These are phyloP conservation scores for Pichia pseudocactophila DNA, from an alignment of 805 yeast species.

Conservation along the genomic window DNA sequence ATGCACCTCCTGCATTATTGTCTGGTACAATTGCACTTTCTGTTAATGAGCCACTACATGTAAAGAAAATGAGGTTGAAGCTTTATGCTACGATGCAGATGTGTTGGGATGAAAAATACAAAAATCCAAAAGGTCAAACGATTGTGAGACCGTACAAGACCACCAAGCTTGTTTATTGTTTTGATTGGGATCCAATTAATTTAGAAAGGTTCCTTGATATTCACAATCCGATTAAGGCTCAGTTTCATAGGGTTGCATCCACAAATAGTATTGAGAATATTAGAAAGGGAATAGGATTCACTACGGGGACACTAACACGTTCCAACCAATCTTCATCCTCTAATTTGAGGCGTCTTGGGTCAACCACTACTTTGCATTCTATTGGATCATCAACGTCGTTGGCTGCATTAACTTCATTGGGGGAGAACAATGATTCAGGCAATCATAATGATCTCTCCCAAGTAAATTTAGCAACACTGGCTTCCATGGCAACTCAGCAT, in stretches of 20 bases:
- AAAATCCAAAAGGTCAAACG: slow-evolving; percentile 35
- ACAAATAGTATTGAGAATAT: slow-evolving; percentile 6
- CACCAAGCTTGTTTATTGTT: slow-evolving; percentile 62
- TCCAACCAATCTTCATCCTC: slow-evolving; percentile 35
- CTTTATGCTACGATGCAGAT: slow-evolving; percentile 60
- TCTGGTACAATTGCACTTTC: slow-evolving; percentile 74
- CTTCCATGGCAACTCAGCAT: slow-evolving; percentile 3
- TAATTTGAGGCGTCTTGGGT: slow-evolving; percentile 31
- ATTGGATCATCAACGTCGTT: slow-evolving; percentile 10
- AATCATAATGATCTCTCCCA: slow-evolving; percentile 20
- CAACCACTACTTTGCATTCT: slow-evolving; percentile 20
- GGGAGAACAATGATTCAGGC: slow-evolving; percentile 26
- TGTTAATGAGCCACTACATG: slow-evolving; percentile 62
- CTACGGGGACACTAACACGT: slow-evolving; percentile 25
- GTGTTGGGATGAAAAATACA: slow-evolving; percentile 50
- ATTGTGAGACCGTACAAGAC: slow-evolving; percentile 38
- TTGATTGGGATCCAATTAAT: slow-evolving; percentile 66
- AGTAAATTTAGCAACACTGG: slow-evolving; percentile 14
- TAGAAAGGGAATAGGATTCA: slow-evolving; percentile 16
- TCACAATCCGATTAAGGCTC: slow-evolving; percentile 15
- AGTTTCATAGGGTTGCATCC: slow-evolving; percentile 8
- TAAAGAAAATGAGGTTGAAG: slow-evolving; percentile 56
- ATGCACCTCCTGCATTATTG: slow-evolving; percentile 68
- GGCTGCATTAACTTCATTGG: background rate
- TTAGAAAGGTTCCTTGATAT: slow-evolving; percentile 31